phyloP scores from a whole-genome alignment of 768 basidiomycete species.

The Udeniomyces megalosporus region DNA sequence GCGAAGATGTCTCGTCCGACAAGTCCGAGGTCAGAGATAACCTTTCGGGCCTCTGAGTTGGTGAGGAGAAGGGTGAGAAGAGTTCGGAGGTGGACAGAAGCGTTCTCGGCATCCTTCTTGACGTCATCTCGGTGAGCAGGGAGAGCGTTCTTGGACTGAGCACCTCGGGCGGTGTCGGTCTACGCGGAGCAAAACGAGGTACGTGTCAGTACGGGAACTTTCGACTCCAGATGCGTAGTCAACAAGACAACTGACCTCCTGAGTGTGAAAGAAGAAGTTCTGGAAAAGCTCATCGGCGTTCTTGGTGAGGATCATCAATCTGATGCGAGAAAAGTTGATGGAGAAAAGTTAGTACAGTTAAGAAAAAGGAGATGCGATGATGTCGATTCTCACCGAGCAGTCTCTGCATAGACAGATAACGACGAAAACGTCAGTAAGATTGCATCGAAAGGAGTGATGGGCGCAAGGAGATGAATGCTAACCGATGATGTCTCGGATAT shows the following conservation, averaged over 20 bases:
- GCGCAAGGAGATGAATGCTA: too few species aligned
- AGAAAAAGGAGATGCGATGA: neutral
- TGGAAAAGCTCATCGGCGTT: constrained; percentile 82
- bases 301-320: constrained; percentile 60
- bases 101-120: constrained; percentile 42
- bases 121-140: constrained; percentile 32
- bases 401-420: neutral
- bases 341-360: neutral
- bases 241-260: neutral
- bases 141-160: constrained; percentile 31
- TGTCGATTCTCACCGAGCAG: neutral
- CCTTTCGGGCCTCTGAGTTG: constrained; percentile 80
- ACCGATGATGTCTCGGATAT: constrained; percentile 63
- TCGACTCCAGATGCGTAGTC: neutral
- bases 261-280: constrained; percentile 57
- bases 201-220: neutral
- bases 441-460: too few species aligned
- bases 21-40: constrained; percentile 57
- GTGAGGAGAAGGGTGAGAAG: constrained; percentile 72
- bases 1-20: constrained; percentile 48
- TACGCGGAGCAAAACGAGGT: neutral
- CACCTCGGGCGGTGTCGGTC: constrained; percentile 29
- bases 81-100: constrained; percentile 58
- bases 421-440: neutral
- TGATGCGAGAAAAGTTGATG: constrained; percentile 16